These are phyloP conservation scores for Malassezia sp. DNA, from an alignment of 1,284 basidiomycete genomes.

Conservation along the genomic window DNA sequence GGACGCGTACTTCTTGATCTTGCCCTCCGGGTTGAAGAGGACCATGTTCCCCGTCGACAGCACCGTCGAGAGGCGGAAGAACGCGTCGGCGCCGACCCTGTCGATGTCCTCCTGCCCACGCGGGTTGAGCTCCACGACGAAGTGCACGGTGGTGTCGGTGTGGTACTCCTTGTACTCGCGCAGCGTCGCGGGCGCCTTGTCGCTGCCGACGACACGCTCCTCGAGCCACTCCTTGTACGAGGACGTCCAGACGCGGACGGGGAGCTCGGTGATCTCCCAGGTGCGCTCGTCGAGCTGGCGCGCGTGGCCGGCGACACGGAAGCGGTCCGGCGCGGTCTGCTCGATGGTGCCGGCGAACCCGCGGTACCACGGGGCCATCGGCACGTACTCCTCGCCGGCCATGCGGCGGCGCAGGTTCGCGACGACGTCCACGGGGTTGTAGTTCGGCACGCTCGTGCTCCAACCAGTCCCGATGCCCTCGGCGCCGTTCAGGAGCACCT, in stretches of 20 bases:
- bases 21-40: slow-evolving; percentile 87
- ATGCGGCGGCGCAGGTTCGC: slow-evolving; percentile 76
- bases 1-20: slow-evolving; percentile 83
- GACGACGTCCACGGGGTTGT: slow-evolving; percentile 83
- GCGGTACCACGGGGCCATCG: slow-evolving; percentile 94
- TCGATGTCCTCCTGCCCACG: slow-evolving; percentile 77
- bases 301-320: slow-evolving; percentile 66
- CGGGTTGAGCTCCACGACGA: slow-evolving; percentile 68
- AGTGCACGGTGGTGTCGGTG: slow-evolving; percentile 83
- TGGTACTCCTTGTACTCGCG: slow-evolving; percentile 52
- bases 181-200: slow-evolving; percentile 56
- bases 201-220: slow-evolving; percentile 51
- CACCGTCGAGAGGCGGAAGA: slow-evolving; percentile 76
- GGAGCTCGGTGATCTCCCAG: slow-evolving; percentile 88
- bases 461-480: slow-evolving; percentile 99
- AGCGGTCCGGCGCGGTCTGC: slow-evolving; percentile 69
- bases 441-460: slow-evolving; percentile 87
- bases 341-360: slow-evolving; percentile 80
- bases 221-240: slow-evolving; percentile 85
- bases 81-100: slow-evolving; percentile 74
- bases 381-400: slow-evolving; percentile 67
- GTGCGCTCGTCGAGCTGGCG: slow-evolving; percentile 73
- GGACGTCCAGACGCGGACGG: slow-evolving; percentile 89
- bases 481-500: slow-evolving; percentile 83
- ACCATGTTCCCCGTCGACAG: slow-evolving; percentile 94